Base-by-base conservation (phyloP, 2,329 filamentous ascomycete genomes). In the Beauveria asiatica region DNA sequence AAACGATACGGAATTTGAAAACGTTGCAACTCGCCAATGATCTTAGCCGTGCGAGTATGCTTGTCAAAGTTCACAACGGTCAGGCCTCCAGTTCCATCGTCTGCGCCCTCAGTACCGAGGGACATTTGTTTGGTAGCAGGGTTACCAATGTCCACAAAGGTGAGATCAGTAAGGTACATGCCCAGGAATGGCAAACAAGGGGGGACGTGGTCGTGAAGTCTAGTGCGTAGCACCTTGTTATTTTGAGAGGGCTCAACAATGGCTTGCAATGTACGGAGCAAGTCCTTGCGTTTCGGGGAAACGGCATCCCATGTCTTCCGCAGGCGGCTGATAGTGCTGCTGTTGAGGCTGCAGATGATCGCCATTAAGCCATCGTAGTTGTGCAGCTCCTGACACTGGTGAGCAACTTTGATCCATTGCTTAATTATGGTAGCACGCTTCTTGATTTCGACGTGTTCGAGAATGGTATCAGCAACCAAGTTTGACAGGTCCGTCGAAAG, bases 311-410 rank as follows among this genome's bases (percentile, higher is more conserved):
- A 99, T 0, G 94, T 99, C 69, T 87, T 89, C 70, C 89, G 90
- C 9, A 99, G 79, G 21, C 94, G 89, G 59, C 86, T 85, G 66
- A 99, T 93, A 67, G 92, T 93, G 17, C 92, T 96, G 61, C 89
- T 92, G 74, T 96, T 96, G 53, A 99, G 76, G 10, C 90, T 92
- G 78, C 92, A 97, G 68, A 96, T 91, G 67, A 99, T 96, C 8
- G 94, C 92, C 92, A 97, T 97, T 11, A 99, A 77, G 0, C 91
- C 90, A 70, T 99, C 93, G 67, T 97, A 99, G 75, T 99, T 99
- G 76, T 94, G 88, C 27, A 97, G 81, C 68, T 94, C 90, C 5
- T 95, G 78, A 65, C 91, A 96, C 67, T 89, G 90, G 67, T 88
- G 83, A 1, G 90, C 91, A 66, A 97, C 86, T 79, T 97, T 99